phyloP scores from a whole-genome alignment of 257 asterid species.

The Solanum pinnatisectum region DNA sequence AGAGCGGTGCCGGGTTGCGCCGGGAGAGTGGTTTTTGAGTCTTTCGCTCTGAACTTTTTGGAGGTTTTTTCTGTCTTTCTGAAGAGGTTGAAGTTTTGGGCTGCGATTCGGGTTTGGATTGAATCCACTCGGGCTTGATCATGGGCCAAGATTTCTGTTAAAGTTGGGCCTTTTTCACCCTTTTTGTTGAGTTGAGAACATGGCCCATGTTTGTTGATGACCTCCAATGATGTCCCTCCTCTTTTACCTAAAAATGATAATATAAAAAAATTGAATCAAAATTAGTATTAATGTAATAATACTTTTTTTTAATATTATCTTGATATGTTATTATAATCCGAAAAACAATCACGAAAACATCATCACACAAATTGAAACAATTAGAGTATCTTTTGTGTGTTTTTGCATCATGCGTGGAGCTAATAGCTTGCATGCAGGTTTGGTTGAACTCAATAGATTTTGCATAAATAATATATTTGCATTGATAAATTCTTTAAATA shows the following conservation, averaged over 20 bases:
- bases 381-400: not conserved
- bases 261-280: not conserved
- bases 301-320: not conserved
- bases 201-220: slow-evolving; percentile 49
- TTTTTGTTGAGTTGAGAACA: slow-evolving; percentile 22
- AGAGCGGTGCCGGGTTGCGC: slow-evolving; percentile 36
- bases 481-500: not conserved
- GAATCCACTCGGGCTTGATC: slow-evolving; percentile 49
- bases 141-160: slow-evolving; percentile 33
- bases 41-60: not conserved
- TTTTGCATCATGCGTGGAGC: not conserved
- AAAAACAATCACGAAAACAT: not conserved
- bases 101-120: slow-evolving; percentile 27
- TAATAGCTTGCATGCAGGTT: not conserved
- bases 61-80: not conserved
- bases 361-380: not conserved
- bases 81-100: not conserved
- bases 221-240: slow-evolving; percentile 34
- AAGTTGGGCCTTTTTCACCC: slow-evolving; percentile 2
- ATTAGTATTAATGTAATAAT: not conserved
- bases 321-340: not conserved
- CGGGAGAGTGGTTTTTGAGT: slow-evolving; percentile 23
- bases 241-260: slow-evolving; percentile 24
- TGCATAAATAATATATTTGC: not conserved
- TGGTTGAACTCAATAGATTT: not conserved